Evolutionary conservation across 2,329 filamentous ascomycete species (phyloP).

Genomic region (Colletotrichum coccodes): DNA sequence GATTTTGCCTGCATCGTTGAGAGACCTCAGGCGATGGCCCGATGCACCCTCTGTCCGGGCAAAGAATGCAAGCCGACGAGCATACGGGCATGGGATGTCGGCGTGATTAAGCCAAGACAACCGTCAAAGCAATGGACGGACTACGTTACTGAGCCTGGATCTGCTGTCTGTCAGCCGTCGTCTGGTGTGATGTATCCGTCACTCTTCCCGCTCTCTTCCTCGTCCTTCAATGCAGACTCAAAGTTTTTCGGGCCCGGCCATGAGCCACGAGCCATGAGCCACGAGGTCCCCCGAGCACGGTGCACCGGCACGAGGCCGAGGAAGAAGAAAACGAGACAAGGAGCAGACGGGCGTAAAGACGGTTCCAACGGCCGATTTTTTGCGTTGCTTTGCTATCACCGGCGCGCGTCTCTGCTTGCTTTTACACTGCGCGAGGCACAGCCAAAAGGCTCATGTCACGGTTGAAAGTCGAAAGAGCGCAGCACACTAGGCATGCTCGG

Average conservation of each 20-base stretch:
- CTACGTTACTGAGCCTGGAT: background rate
- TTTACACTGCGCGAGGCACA: background rate
- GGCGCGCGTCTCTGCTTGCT: slow-evolving; percentile 25
- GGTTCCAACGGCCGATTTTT: background rate
- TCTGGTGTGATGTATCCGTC: slow-evolving; percentile 18
- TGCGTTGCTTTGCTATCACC: slow-evolving; percentile 4
- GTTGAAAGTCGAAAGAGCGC: background rate
- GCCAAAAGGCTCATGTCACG: background rate
- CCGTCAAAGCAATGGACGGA: slow-evolving; percentile 9
- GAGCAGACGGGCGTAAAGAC: background rate
- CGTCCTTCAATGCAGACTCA: slow-evolving; percentile 1
- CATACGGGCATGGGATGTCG: background rate
- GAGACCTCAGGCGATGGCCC: background rate
- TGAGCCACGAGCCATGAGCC: background rate
- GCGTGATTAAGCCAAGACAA: background rate
- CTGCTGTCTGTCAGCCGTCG: slow-evolving; percentile 27
- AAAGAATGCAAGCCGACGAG: background rate
- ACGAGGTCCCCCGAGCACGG: background rate
- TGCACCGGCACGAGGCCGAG: slow-evolving; percentile 8
- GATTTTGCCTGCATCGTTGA: background rate
- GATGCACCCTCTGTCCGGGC: background rate
- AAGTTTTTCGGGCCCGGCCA: slow-evolving; percentile 1
- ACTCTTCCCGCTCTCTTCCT: background rate
- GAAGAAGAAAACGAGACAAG: background rate
- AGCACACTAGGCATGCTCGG: background rate